A percentile compares a stretch with the other conserved stretches of the same genome.
Evolutionary conservation across 106 monocot species (phyloP).

Genomic region (Iris macrosiphon): DNA sequence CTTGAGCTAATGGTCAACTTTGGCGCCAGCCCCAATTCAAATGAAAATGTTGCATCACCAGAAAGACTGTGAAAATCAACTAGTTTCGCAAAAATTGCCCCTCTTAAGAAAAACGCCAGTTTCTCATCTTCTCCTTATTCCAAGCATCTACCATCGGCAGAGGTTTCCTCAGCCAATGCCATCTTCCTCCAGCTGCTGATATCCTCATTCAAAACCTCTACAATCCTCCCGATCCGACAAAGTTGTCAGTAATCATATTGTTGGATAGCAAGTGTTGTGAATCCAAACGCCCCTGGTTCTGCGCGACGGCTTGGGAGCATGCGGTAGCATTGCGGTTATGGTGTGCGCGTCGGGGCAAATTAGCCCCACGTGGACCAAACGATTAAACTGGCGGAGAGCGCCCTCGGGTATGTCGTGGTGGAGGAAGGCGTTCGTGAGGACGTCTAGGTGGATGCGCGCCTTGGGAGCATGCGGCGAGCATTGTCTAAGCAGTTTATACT

Average conservation of each 20-base stretch:
- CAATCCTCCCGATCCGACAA: constrained; percentile 28
- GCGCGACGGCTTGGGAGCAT: constrained; percentile 40
- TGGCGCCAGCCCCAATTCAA: too few species aligned
- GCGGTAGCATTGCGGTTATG: constrained; percentile 46
- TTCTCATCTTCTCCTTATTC: too few species aligned
- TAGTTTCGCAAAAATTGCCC: too few species aligned
- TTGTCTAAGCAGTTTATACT: too few species aligned
- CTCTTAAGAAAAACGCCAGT: too few species aligned
- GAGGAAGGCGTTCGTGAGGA: constrained; percentile 49
- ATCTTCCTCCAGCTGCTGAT: too few species aligned
- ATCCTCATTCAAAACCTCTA: constrained; percentile 24
- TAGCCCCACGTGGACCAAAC: constrained; percentile 6
- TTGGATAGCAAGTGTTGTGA: constrained; percentile 20
- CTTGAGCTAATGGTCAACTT: too few species aligned
- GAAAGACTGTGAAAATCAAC: too few species aligned
- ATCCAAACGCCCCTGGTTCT: constrained; percentile 38
- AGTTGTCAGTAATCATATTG: constrained; percentile 13
- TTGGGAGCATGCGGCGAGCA: too few species aligned
- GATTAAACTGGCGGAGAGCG: constrained; percentile 22
- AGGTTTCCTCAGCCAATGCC: too few species aligned
- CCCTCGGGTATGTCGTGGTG: constrained; percentile 8
- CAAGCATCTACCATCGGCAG: too few species aligned
- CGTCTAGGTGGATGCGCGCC: constrained; percentile 57
- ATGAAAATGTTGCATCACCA: too few species aligned
- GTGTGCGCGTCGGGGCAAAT: constrained; percentile 31